Percentiles rank a stretch among this genome's conserved stretches.
phyloP scores from a whole-genome alignment of 352 stramenopile genomes.

The Pythium chondricola region DNA sequence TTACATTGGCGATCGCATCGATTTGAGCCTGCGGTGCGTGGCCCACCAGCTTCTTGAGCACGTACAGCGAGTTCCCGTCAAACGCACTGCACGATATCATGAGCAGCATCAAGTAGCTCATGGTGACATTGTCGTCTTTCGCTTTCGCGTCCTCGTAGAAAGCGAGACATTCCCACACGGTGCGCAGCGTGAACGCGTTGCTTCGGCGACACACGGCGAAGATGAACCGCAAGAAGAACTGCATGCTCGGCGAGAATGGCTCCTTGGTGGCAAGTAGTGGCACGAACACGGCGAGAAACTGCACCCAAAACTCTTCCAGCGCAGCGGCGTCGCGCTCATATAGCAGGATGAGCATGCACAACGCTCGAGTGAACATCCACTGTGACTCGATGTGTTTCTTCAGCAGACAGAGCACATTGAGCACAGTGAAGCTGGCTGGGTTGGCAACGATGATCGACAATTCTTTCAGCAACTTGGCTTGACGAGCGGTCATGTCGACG shows the following conservation, averaged over 20 bases:
- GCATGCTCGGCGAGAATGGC: conserved; percentile 20
- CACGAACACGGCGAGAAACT: conserved; percentile 25
- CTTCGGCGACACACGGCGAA: conserved; percentile 27
- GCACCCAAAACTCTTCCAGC: conserved; percentile 26
- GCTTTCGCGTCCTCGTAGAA: conserved; percentile 22
- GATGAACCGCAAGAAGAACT: conserved; percentile 26
- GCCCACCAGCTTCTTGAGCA: conserved; percentile 15
- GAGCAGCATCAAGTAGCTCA: conserved; percentile 27
- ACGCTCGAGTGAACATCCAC: conserved; percentile 22
- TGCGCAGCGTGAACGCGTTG: conserved; percentile 25
- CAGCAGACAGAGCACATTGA: conserved; percentile 30
- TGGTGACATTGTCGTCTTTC: conserved; percentile 10
- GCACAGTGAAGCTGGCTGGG: conserved; percentile 20
- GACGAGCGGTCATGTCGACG: no score
- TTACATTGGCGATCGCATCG: conserved; percentile 12
- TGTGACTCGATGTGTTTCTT: conserved; percentile 24
- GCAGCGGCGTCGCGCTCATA: conserved; percentile 17
- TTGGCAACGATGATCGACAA: conserved; percentile 19
- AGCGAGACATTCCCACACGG: conserved; percentile 29
- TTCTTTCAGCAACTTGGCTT: conserved; percentile 15
- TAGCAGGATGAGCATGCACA: conserved; percentile 29
- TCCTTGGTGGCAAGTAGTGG: conserved; percentile 17
- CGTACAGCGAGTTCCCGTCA: conserved; percentile 21
- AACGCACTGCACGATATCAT: conserved; percentile 28
- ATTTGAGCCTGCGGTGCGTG: conserved; percentile 19